phyloP scores from a whole-genome alignment of 371 early-diverging fungal species.

The Apophysomyces variabilis region DNA sequence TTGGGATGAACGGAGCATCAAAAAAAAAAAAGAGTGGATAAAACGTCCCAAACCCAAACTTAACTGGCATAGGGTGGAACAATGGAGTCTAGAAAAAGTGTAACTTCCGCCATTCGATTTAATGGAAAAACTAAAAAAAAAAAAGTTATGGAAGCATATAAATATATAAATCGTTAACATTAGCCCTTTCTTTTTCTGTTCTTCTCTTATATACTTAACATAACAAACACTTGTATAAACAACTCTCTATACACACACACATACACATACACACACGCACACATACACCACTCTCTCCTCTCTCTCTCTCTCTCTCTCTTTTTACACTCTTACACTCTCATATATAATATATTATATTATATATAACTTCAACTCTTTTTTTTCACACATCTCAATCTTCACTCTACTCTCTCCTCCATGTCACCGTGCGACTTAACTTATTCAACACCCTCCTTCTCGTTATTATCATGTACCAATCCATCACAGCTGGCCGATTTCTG shows the following conservation, averaged over 20 bases:
- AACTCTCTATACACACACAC: not conserved
- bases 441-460: constrained; percentile 2
- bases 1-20: not conserved
- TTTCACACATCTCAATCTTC: not conserved
- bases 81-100: not conserved
- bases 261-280: not conserved
- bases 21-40: not conserved
- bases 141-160: not conserved
- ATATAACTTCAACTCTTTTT: not conserved
- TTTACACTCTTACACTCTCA: constrained; percentile 12
- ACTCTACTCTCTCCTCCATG: constrained; percentile 6
- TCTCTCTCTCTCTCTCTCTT: constrained; percentile 7
- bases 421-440: not conserved
- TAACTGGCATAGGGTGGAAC: constrained; percentile 5
- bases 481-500: constrained; percentile 50
- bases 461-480: constrained; percentile 33
- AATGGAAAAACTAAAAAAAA: not conserved
- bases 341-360: too few species aligned
- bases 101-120: not conserved
- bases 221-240: not conserved
- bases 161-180: too few species aligned
- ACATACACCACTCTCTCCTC: constrained; percentile 6
- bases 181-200: not conserved
- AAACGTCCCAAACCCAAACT: constrained; percentile 4
- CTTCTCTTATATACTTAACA: not conserved